Evolutionary conservation across 192 early-diverging fungal genomes (phyloP), one percentile per base, ranked within the genome.

Genomic region (Coemansia sp.): DNA sequence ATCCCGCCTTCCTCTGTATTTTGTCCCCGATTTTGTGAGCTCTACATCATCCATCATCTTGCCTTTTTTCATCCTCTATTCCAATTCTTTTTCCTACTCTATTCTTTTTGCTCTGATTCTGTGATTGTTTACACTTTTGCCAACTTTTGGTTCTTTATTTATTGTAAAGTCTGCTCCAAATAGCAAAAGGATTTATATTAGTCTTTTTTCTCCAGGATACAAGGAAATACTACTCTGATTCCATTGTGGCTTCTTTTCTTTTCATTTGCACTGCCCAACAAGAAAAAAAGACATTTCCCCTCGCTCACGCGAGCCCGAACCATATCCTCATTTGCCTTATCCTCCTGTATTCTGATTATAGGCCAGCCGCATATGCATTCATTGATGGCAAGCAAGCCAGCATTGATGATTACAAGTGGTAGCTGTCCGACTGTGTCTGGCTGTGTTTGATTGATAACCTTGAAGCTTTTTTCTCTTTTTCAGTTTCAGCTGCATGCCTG

Each of bases 391-490:
- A 54, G 52, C 23, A 26, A 32, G 32, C 32, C 0, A 32, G 48
- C 48, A 18, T 50, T 50, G 48, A 50, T 50, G 48, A 50, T 18
- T 50, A 18, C 48, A 50, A 50, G 48, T 18, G 48, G 48, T 50
- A 16, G 32, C 32, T 32, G 32, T 32, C 32, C 2, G 32, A 0
- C 32, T n/a, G n/a, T 48, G 5, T 48, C 3, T 48, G 47, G 12
- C n/a, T 48, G 47, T 18, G 56, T 56, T 59, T 59, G 57, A 59
- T 59, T 59, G 38, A 59, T 59, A 59, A 59, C 16, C n/a, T 16
- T 37, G 56, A 56, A 56, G 18, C 10, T 13, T 23, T 19, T 16
- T 15, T 48, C 47, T 11, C 47, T n/a, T 53, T 59, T 38, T 59
- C 39, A 16, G 16, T 16, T 18, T 41, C 32, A 13, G 57, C 57